A percentile compares a stretch with the other conserved stretches of the same genome.
Evolutionary conservation across 2,329 filamentous ascomycete genomes (phyloP).

Genomic region (Cryphonectria nitschkei): DNA sequence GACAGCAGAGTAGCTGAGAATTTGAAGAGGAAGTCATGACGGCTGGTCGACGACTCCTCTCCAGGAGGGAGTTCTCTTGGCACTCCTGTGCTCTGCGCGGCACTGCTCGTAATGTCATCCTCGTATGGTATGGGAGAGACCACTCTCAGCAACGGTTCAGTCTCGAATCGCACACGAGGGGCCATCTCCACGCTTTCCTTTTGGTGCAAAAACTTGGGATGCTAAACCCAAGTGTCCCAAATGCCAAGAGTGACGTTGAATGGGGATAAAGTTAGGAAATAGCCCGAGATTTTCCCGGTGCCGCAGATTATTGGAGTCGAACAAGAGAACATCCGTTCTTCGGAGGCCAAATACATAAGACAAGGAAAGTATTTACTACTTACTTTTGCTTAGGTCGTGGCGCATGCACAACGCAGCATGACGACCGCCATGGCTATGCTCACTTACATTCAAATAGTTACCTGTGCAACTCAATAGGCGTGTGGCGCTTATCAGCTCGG

Average conservation of each 20-base stretch:
- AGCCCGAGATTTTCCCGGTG: constrained; percentile 4
- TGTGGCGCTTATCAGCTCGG: too few relatives aligned
- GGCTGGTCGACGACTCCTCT: background rate
- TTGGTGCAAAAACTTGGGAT: too few relatives aligned
- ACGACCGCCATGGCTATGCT: background rate
- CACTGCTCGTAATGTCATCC: background rate
- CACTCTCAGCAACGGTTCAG: constrained; percentile 1
- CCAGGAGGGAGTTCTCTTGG: background rate
- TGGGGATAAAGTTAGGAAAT: background rate
- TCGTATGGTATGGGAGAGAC: constrained; percentile 3
- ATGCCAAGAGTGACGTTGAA: background rate
- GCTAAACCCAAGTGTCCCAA: background rate
- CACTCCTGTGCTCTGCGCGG: background rate
- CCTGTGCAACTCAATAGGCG: background rate
- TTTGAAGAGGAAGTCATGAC: constrained; percentile 7
- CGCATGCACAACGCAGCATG: background rate
- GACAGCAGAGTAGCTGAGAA: constrained; percentile 30
- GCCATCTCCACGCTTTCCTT: background rate
- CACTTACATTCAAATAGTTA: background rate
- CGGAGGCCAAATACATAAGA: background rate
- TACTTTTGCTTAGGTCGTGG: background rate
- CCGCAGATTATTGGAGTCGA: background rate
- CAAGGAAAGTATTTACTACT: background rate
- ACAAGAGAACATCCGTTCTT: background rate
- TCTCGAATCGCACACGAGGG: background rate